Evolutionary conservation across 2,329 filamentous ascomycete genomes (phyloP), one percentile per base, ranked within the genome.

Genomic region (Grosmannia huntii): DNA sequence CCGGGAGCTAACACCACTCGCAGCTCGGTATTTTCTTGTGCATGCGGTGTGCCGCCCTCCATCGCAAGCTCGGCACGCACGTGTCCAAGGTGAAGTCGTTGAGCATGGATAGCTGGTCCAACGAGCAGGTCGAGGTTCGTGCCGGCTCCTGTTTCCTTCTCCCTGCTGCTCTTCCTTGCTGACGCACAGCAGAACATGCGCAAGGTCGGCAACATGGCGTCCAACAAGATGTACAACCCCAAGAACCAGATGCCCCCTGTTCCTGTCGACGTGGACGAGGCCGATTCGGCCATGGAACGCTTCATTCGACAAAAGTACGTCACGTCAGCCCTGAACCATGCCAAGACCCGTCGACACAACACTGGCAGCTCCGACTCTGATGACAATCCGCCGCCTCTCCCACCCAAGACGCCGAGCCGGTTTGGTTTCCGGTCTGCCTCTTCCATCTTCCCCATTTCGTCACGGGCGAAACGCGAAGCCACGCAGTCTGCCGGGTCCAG

Each of bases 51-150:
- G 94, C 91, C 57, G 83, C 90, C 57, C 82, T 97, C 68, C 94
- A 99, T 76, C 89, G 94, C 68, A 97, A 97, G 74, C 78, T 99
- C 67, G 94, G 94, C 61, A 97, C 94, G 48, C 94, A 99, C 72
- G 90, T 99, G 62, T 96, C 91, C 64, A 99, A 99, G 72, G 90
- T 99, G 76, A 99, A 99, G 73, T 97, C 91, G 44, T 73, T 99
- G 74, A 97, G 88, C 71, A 97, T 99, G 91, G 94, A 99, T 73
- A 94, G 87, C 65, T 99, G 94, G 94, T 85, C 88, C 54, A 86
- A 86, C 67, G 94, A 97, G 61, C 94, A 99, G 74, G 91, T 99
- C 63, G 94, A 99, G 74, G 91, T 96, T 76, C 73, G 82, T 73
- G 41, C 28, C 7, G 10, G 60, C 41, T 33, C 25, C 16, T 11